Conservation (phyloP, 148 eudicot genomes). For the Dysphania ambrosioides region DNA sequence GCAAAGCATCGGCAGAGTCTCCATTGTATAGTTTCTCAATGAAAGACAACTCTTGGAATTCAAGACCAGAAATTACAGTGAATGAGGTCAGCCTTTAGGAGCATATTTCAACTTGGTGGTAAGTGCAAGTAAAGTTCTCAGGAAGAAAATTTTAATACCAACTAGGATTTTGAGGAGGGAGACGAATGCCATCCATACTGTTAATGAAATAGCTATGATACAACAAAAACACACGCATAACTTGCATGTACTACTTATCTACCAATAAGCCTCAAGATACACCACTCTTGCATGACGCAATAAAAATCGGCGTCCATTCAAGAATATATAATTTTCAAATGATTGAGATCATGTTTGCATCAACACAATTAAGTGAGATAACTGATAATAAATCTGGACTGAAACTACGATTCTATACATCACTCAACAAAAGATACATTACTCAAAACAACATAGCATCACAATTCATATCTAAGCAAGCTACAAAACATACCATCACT, state of each 20-base stretch:
- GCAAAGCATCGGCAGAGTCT: background rate
- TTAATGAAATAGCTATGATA: background rate
- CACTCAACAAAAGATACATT: slow-evolving; percentile 13
- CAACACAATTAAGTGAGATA: background rate
- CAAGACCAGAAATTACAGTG: background rate
- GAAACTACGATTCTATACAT: slow-evolving; percentile 10
- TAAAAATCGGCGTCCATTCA: background rate
- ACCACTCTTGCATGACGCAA: background rate
- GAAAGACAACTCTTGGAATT: background rate
- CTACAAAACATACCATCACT: slow-evolving; percentile 81
- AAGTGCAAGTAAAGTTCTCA: too few relatives aligned
- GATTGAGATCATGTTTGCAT: background rate
- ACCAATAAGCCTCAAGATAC: background rate
- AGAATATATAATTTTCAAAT: background rate
- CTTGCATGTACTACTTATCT: background rate
- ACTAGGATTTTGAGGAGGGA: background rate
- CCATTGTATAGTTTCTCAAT: background rate
- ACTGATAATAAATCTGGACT: background rate
- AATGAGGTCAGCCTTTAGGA: background rate
- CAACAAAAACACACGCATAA: background rate
- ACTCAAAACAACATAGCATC: slow-evolving; percentile 28
- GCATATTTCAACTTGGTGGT: background rate
- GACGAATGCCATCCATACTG: background rate
- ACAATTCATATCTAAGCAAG: slow-evolving; percentile 40
- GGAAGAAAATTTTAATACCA: background rate